Percentiles rank a stretch among this genome's conserved stretches.
Conservation (phyloP, 108 stramenopile genomes). For the Nitzschia putrida region DNA sequence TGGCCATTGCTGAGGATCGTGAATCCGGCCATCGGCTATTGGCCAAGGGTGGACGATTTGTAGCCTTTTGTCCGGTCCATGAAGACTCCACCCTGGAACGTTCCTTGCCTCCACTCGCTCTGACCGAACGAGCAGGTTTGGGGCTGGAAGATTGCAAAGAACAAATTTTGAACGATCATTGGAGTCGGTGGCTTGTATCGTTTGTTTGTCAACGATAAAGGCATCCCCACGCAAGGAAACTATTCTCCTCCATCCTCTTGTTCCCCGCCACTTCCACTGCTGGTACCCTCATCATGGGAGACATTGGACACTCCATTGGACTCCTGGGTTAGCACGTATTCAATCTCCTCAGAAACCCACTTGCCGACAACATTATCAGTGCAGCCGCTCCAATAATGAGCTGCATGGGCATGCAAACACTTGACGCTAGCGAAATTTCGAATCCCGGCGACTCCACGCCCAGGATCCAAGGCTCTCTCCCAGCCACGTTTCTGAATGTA, state of each 20-base stretch:
- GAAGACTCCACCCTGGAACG: slow-evolving; percentile 41
- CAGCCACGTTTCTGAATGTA: slow-evolving; percentile 28
- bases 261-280: no score
- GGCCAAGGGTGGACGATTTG: slow-evolving; percentile 54
- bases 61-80: slow-evolving; percentile 66
- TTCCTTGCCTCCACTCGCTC: slow-evolving; percentile 40
- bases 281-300: no score
- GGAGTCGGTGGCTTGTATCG: slow-evolving; percentile 75
- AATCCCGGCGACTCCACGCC: slow-evolving; percentile 81
- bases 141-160: slow-evolving; percentile 47
- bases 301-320: background rate
- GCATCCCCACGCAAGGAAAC: background rate
- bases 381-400: slow-evolving; percentile 76
- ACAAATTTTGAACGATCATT: slow-evolving; percentile 62
- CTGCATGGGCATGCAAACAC: slow-evolving; percentile 84
- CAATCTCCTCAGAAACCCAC: slow-evolving; percentile 65
- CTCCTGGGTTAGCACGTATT: background rate
- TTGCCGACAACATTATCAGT: slow-evolving; percentile 75
- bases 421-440: slow-evolving; percentile 63
- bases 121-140: slow-evolving; percentile 52
- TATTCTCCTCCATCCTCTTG: background rate
- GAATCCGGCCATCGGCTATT: slow-evolving; percentile 48
- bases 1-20: slow-evolving; percentile 54
- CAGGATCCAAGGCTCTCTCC: slow-evolving; percentile 43
- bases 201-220: slow-evolving; percentile 44